Base-by-base conservation (phyloP, 441 rosid species). In the Aquilaria agallochum region DNA sequence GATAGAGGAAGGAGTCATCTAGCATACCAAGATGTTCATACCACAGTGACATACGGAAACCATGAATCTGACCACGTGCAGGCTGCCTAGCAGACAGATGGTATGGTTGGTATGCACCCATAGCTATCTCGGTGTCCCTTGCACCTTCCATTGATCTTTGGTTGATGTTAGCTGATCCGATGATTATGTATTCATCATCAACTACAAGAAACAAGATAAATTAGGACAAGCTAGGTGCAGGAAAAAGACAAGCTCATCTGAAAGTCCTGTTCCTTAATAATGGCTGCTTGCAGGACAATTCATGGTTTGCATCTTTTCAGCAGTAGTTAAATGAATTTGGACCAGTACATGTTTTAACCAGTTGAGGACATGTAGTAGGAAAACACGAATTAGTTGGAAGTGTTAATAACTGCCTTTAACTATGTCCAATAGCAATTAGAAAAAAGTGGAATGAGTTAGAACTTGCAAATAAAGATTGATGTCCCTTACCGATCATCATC, bases 71-170 rank as follows among this genome's bases (percentile, higher is more conserved):
- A n/a, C 78, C 78, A 42, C 71, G 62, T 9, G 74, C 74, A 3
- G 47, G 66, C 31, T 42, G 55, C 11, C 47, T 20, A 8, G 36
- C 31, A 30, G 57, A 33, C 20, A 74, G 53, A n/a, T 70, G 69
- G 48, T 64, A 44, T 0, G 72, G 72, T 30, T 70, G 74, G 74
- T 69, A 74, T 14, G 55, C 74, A 15, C 74, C 78, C 67, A 70
- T 74, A n/a, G 78, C 74, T 11, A 74, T 74, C 71, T 74, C 74
- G 2, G 78, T 55, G 52, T 74, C 78, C 47, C 78, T 74, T 5
- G 64, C 66, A 11, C 77, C 77, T 10, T 73, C 67, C 77, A 73
- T 73, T 0, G 77, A 73, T 36, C 77, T 69, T 40, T 73, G 68
- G 12, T 73, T 73, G 59, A 73, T 69, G 71, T 73, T 69, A 27